Conservation (phyloP, 192 early-diverging fungal genomes). For the Lobosporangium transversale region DNA sequence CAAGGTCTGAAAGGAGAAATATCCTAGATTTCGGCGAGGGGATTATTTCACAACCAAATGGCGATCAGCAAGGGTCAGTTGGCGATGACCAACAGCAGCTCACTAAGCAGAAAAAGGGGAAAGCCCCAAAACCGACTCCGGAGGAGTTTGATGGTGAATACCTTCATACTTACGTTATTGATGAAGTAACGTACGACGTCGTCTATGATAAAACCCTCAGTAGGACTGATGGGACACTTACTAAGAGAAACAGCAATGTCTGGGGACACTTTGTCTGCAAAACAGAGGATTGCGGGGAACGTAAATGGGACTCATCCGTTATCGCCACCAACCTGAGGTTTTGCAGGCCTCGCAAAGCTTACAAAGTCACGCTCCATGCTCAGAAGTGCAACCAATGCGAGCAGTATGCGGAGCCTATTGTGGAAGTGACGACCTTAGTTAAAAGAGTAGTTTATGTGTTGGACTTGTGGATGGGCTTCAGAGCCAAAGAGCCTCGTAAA, state of each 20-base stretch:
- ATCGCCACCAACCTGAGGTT: neutral
- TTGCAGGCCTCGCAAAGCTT: neutral
- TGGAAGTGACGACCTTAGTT: neutral
- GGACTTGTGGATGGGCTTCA: neutral
- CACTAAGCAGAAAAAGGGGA: too few species aligned
- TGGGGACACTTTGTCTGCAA: neutral
- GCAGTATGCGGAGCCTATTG: neutral
- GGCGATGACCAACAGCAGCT: too few species aligned
- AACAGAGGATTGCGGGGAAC: neutral
- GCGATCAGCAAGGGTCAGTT: too few species aligned
- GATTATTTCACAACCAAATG: too few species aligned
- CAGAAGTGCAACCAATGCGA: neutral
- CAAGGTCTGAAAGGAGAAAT: neutral
- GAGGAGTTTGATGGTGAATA: neutral
- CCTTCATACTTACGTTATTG: neutral
- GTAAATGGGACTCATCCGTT: neutral
- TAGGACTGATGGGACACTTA: too few species aligned
- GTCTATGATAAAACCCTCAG: neutral
- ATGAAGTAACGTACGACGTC: neutral
- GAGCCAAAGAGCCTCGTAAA: neutral
- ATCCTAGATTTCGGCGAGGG: too few species aligned
- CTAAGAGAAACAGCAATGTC: too few species aligned
- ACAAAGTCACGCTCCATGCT: neutral
- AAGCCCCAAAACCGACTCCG: too few species aligned
- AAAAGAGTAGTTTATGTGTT: neutral